Conservation (phyloP, 345 rosid genomes). For the Dipteronia dyeriana region DNA sequence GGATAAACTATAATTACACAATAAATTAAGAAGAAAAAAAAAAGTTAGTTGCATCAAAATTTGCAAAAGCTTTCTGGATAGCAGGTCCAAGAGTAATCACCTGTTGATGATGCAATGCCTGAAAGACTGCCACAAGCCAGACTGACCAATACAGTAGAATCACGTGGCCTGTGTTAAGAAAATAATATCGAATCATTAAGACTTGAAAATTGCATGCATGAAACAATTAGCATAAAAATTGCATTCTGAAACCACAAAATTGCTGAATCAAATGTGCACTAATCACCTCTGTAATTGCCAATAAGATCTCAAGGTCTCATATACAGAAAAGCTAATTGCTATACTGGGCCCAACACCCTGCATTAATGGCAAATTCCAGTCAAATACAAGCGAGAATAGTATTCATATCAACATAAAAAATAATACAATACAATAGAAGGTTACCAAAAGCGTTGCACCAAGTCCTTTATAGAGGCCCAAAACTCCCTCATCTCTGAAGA, state of each 20-base stretch:
- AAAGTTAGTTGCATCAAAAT: background rate
- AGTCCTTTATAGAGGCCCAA: slow-evolving; percentile 92
- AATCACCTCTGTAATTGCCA: slow-evolving; percentile 80
- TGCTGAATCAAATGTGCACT: slow-evolving; percentile 11
- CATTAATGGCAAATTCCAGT: slow-evolving; percentile 18
- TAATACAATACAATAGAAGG: slow-evolving; percentile 3
- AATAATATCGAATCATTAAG: background rate
- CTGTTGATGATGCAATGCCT: slow-evolving; percentile 97
- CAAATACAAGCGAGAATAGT: background rate
- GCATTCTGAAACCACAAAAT: background rate
- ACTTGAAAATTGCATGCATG: background rate
- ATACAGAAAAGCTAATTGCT: slow-evolving; percentile 87
- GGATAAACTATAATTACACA: background rate
- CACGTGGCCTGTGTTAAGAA: slow-evolving; percentile 60
- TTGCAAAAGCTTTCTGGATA: background rate
- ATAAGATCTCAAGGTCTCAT: slow-evolving; percentile 77
- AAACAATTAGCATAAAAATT: background rate
- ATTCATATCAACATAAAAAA: background rate
- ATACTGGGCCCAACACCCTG: slow-evolving; percentile 96
- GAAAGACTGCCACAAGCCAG: slow-evolving; percentile 97
- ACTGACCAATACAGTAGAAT: slow-evolving; percentile 68
- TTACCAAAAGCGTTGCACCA: slow-evolving; percentile 85
- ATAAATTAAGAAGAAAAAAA: background rate
- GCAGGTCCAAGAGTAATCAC: slow-evolving; percentile 41
- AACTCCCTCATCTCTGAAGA: slow-evolving; percentile 72